Evolutionary conservation across 257 asterid genomes (phyloP), one percentile per base, ranked within the genome.

Genomic region (Leptodermis oblonga): DNA sequence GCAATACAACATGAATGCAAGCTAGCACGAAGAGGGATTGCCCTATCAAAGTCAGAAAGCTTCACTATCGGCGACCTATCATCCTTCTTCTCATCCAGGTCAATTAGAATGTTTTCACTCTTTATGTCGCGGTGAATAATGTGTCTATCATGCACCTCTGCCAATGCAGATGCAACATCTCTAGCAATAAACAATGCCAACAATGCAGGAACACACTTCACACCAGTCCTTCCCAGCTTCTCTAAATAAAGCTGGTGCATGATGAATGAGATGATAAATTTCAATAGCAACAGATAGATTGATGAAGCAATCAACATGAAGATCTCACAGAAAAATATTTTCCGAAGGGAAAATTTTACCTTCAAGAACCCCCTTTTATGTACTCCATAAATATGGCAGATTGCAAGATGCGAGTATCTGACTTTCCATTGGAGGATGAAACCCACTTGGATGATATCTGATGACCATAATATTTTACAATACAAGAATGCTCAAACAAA

Each of bases 121-220:
- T 94, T 94, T 73, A 94, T 71, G 84, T 94, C 99, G 14, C 99
- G 96, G 73, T 94, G 99, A 72, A 94, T 94, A 46, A 94, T 89
- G 71, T 80, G 82, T 74, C 75, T 89, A 37, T 86, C 75, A 74
- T 92, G 98, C 75, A 92, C 72, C 77, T 86, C 98, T 23, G 84
- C 76, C 80, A 88, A 67, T 7, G 95, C 97, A 67, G 73, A 85
- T 12, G 98, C 87, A 23, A 92, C 85, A 76, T 87, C 95, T 78
- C 93, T 84, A 72, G 96, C 86, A 75, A 92, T 85, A 69, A 80
- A 79, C 56, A 92, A 72, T 41, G 79, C 85, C 83, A 87, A 69
- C 53, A 69, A 81, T 1, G 75, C 56, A 7, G 90, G 82, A 56
- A 88, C 90, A 70, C 73, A 80, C 74, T 86, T 88, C 75, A 82